Evolutionary conservation across 768 basidiomycete genomes (phyloP), one percentile per base, ranked within the genome.

Genomic region (Austroboletus eburneus): DNA sequence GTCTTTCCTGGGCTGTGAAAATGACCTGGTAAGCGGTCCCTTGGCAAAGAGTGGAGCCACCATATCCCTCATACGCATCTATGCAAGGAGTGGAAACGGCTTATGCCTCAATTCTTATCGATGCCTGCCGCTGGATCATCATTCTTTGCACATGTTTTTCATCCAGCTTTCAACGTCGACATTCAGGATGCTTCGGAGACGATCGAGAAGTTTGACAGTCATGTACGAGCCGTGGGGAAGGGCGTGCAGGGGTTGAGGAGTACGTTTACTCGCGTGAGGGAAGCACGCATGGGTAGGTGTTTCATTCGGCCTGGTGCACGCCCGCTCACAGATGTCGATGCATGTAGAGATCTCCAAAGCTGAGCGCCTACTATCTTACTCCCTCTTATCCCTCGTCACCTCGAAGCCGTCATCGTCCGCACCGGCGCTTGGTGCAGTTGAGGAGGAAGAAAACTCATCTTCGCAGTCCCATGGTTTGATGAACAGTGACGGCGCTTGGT

Each of bases 111-210:
- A 52, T 78, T 83, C 52, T 68, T 85, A 2, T 67, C 79, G 4
- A 71, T 80, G 50, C 77, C 78, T 3, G 72, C 85, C 10, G 79
- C 84, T n/a, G 87, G 86, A 1, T 79, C 87, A 9, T 69, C 78
- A 2, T 92, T 91, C 60, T 89, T 84, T 57, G 80, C 83, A 1
- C 80, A 79, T 34, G 83, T 91, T 1, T 91, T 82, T 56, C 91
- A 93, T 56, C 91, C 89, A 3, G 85, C 78, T 0, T 93, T 88
- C 67, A 92, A 92, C 57, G 58, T 92, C 22, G 90, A 93, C 52
- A 60, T 73, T 0, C 81, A 85, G 34, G 91, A 92, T 21, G 83
- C 86, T 0, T 62, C 68, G 12, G 79, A 80, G 14, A 65, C 74
- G 0, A 70, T 79, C 6, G 75, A 80, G 8, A 67, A 76, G 1